Percentiles rank a stretch among this genome's conserved stretches.
Evolutionary conservation across 768 basidiomycete genomes (phyloP).

Genomic region (Leccinellum rugosiceps): DNA sequence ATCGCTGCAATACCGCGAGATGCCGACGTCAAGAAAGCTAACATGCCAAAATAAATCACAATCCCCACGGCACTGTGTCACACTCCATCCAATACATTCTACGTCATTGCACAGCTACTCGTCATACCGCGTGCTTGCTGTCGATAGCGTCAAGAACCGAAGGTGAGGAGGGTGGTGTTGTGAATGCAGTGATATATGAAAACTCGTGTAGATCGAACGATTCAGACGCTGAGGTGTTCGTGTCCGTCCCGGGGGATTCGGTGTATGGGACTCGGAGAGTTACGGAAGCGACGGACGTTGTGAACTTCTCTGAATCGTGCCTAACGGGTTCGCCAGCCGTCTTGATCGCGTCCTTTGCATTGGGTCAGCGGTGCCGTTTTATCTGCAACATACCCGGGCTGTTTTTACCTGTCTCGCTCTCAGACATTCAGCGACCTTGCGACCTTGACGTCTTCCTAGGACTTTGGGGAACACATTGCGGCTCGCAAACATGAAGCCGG

Average conservation of each 20-base stretch:
- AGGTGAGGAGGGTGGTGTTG: slow-evolving; percentile 30
- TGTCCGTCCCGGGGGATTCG: slow-evolving; percentile 13
- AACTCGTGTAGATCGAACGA: slow-evolving; percentile 29
- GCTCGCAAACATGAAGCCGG: background rate
- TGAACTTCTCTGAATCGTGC: slow-evolving; percentile 3
- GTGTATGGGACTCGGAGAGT: slow-evolving; percentile 6
- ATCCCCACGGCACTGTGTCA: slow-evolving; percentile 1
- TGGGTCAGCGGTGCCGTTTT: background rate
- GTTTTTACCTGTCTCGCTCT: slow-evolving; percentile 14
- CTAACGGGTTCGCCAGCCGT: background rate
- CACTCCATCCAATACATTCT: slow-evolving; percentile 12
- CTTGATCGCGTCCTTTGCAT: slow-evolving; percentile 3
- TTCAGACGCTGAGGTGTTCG: slow-evolving; percentile 10
- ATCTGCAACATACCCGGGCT: background rate
- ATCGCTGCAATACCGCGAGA: slow-evolving; percentile 2
- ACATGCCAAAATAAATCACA: slow-evolving; percentile 10
- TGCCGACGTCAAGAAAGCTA: slow-evolving; percentile 14
- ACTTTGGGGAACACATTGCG: slow-evolving; percentile 9
- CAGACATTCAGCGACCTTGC: slow-evolving; percentile 12
- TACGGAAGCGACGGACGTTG: slow-evolving; percentile 9
- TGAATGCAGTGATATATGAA: slow-evolving; percentile 31
- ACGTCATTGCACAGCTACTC: background rate
- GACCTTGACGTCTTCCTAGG: slow-evolving; percentile 22
- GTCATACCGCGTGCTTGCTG: slow-evolving; percentile 13
- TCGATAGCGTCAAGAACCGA: slow-evolving; percentile 13